These are phyloP conservation scores for Amphichorda felina DNA, from an alignment of 2,329 filamentous ascomycete genomes.

Conservation along the genomic window DNA sequence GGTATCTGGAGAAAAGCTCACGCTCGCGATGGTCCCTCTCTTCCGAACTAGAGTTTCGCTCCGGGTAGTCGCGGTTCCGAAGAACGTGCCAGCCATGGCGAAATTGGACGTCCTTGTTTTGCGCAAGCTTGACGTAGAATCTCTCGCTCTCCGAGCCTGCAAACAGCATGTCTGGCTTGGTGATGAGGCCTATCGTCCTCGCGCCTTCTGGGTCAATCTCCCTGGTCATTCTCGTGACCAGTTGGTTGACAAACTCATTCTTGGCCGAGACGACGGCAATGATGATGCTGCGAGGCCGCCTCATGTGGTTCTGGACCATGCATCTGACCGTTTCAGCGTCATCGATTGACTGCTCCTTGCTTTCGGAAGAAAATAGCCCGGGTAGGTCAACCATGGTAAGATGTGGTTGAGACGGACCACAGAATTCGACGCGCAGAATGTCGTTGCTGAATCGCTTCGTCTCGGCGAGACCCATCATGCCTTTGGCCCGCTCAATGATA, in stretches of 20 bases:
- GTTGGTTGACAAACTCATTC: slow-evolving; percentile 46
- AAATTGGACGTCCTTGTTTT: slow-evolving; percentile 32
- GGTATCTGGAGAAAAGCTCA: slow-evolving; percentile 28
- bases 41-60: slow-evolving; percentile 12
- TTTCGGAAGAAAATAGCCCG: slow-evolving; percentile 37
- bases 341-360: slow-evolving; percentile 28
- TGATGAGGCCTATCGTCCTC: slow-evolving; percentile 44
- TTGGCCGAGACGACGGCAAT: slow-evolving; percentile 46
- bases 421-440: slow-evolving; percentile 33
- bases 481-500: slow-evolving; percentile 27
- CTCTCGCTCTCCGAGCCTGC: slow-evolving; percentile 24
- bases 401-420: slow-evolving; percentile 32
- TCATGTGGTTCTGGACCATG: slow-evolving; percentile 42
- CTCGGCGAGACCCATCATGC: slow-evolving; percentile 34
- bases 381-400: slow-evolving; percentile 49
- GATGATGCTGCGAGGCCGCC: slow-evolving; percentile 43
- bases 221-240: slow-evolving; percentile 34
- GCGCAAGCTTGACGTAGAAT: slow-evolving; percentile 26
- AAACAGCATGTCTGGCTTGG: slow-evolving; percentile 35
- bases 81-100: slow-evolving; percentile 42
- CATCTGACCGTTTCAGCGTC: slow-evolving; percentile 19
- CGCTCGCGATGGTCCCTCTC: slow-evolving; percentile 26
- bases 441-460: slow-evolving; percentile 30
- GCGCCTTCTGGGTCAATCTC: slow-evolving; percentile 11
- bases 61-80: slow-evolving; percentile 29